These are phyloP conservation scores for Bruguiera hainesii DNA, from an alignment of 441 rosid species.

Conservation along the genomic window DNA sequence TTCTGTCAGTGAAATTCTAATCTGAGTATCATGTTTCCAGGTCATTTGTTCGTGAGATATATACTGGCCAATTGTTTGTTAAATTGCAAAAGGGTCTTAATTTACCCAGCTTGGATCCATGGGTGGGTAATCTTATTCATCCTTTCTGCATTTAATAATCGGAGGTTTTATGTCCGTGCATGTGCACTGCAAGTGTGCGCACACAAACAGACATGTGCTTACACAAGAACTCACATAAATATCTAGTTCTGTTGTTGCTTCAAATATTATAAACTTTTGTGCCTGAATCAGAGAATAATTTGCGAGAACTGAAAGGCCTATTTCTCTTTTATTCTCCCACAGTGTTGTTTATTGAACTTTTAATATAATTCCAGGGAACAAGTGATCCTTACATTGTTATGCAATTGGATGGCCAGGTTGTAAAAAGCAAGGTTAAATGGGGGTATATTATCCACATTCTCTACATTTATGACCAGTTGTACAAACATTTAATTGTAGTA, in stretches of 20 bases:
- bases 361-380: slow-evolving; percentile 57
- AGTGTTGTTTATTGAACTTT: slow-evolving; percentile 1
- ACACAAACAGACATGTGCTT: background rate
- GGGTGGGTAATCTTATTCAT: slow-evolving; percentile 44
- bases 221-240: background rate
- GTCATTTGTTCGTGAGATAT: slow-evolving; percentile 77
- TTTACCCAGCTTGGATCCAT: slow-evolving; percentile 95
- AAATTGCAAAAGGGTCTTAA: slow-evolving; percentile 70
- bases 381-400: slow-evolving; percentile 87
- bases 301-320: background rate
- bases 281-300: slow-evolving; percentile 4
- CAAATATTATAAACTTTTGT: background rate
- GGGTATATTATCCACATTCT: slow-evolving; percentile 39
- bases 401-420: slow-evolving; percentile 87
- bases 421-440: slow-evolving; percentile 74
- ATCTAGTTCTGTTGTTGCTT: background rate
- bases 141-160: slow-evolving; percentile 9
- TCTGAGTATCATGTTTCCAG: slow-evolving; percentile 33
- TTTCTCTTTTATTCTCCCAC: background rate
- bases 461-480: too few relatives aligned
- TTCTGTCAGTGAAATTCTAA: background rate
- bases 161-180: background rate
- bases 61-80: slow-evolving; percentile 76
- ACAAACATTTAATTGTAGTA: background rate
- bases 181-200: background rate